phyloP scores from a whole-genome alignment of 2,329 filamentous ascomycete genomes.

The Arthrobotrys pseudoclavata region DNA sequence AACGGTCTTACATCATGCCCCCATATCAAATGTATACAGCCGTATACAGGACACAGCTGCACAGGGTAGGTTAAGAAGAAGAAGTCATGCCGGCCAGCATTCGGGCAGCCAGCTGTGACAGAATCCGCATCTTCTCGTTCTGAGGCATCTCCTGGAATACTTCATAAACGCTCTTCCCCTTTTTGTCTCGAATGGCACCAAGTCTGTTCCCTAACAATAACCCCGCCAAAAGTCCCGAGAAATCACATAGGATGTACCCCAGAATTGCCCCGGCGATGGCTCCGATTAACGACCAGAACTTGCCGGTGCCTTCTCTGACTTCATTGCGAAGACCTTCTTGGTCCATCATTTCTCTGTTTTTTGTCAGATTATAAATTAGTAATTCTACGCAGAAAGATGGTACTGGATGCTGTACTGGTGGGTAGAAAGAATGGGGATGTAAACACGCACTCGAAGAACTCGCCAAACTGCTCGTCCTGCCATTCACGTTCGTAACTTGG shows the following conservation, averaged over 20 bases:
- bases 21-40: not conserved
- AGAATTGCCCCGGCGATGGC: constrained; percentile 88
- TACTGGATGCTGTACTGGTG: too few species aligned
- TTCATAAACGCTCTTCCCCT: constrained; percentile 93
- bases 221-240: constrained; percentile 88
- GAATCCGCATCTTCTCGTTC: constrained; percentile 77
- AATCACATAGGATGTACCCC: constrained; percentile 90
- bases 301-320: constrained; percentile 71
- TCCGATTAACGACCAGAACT: constrained; percentile 89
- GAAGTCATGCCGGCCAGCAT: constrained; percentile 50
- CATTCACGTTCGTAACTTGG: constrained; percentile 11
- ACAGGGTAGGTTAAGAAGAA: not conserved
- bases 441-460: constrained; percentile 53
- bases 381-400: too few species aligned
- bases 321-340: constrained; percentile 44
- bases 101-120: constrained; percentile 41
- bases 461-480: constrained; percentile 55
- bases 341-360: constrained; percentile 55
- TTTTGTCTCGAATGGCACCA: constrained; percentile 87
- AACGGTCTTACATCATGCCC: too few species aligned
- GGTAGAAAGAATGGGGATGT: too few species aligned
- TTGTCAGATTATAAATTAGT: not conserved
- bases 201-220: constrained; percentile 91
- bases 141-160: constrained; percentile 90
- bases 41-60: not conserved